These are phyloP conservation scores for Coniochaeta sp. DNA, from an alignment of 2,329 filamentous ascomycete genomes.

Conservation along the genomic window DNA sequence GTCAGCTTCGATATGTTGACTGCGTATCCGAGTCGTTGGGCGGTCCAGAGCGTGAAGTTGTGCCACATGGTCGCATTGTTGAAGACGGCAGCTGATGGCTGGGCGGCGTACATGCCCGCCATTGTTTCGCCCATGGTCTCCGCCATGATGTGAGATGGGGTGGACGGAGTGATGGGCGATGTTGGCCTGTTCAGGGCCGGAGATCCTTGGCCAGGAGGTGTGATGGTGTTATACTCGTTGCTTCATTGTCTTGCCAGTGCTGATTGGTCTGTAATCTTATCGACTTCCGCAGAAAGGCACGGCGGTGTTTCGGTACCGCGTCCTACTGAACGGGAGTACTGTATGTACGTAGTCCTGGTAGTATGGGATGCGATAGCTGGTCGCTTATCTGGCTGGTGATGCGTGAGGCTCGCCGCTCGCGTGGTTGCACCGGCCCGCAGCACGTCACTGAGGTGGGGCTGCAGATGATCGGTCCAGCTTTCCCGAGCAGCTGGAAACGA, in stretches of 20 bases:
- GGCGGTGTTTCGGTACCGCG: background rate
- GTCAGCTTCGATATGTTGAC: constrained; percentile 52
- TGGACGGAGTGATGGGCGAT: background rate
- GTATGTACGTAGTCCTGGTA: too few species aligned
- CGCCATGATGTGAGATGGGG: background rate
- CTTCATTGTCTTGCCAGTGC: background rate
- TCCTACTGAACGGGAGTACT: background rate
- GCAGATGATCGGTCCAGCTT: background rate
- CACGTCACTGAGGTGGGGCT: background rate
- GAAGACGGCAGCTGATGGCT: constrained; percentile 22
- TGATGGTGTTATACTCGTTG: background rate
- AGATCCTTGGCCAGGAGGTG: background rate
- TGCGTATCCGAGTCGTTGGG: constrained; percentile 30
- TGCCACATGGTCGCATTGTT: constrained; percentile 39
- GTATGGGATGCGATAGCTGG: background rate
- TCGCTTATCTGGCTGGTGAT: background rate
- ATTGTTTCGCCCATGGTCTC: background rate
- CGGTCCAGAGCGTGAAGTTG: constrained; percentile 48
- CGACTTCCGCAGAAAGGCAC: background rate
- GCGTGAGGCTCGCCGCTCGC: too few species aligned
- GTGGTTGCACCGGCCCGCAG: background rate
- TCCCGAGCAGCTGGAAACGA: background rate
- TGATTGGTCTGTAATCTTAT: background rate
- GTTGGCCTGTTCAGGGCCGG: background rate
- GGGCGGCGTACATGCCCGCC: constrained; percentile 6